phyloP scores from a whole-genome alignment of 1,139 yeast genomes.

The Pichia sp. region DNA sequence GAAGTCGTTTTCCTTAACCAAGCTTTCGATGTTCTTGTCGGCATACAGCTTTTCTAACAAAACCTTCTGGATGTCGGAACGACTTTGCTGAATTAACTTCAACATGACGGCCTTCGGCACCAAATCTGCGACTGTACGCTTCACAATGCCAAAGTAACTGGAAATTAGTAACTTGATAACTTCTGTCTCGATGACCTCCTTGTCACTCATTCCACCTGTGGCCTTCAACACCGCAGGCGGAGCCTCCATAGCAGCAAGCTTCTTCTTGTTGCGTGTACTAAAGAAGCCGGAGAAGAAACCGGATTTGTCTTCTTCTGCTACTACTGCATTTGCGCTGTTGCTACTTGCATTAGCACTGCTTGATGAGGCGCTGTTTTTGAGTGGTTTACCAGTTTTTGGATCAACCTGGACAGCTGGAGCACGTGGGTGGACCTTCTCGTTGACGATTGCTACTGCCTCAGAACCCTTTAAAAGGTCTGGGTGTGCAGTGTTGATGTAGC shows the following conservation, averaged over 20 bases:
- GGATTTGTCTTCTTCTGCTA: slow-evolving; percentile 37
- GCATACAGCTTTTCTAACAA: slow-evolving; percentile 82
- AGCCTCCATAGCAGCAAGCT: slow-evolving; percentile 93
- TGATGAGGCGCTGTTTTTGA: slow-evolving; percentile 14
- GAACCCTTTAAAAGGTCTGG: slow-evolving; percentile 94
- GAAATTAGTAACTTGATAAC: slow-evolving; percentile 88
- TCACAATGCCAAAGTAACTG: slow-evolving; percentile 87
- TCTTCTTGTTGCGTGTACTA: slow-evolving; percentile 87
- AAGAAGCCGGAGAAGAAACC: slow-evolving; percentile 90
- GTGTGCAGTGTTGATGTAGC: slow-evolving; percentile 95
- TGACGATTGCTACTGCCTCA: slow-evolving; percentile 92
- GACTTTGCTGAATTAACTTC: slow-evolving; percentile 78
- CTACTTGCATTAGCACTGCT: slow-evolving; percentile 29
- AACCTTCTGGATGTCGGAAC: slow-evolving; percentile 85
- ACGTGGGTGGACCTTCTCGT: slow-evolving; percentile 77
- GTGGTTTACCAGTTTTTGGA: slow-evolving; percentile 86
- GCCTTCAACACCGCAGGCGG: slow-evolving; percentile 96
- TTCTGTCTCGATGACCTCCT: slow-evolving; percentile 95
- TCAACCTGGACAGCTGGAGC: slow-evolving; percentile 72
- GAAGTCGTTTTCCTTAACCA: slow-evolving; percentile 87
- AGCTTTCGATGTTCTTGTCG: slow-evolving; percentile 65
- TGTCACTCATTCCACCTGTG: slow-evolving; percentile 89
- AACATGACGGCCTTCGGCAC: slow-evolving; percentile 95
- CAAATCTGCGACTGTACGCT: slow-evolving; percentile 87
- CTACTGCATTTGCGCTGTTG: slow-evolving; percentile 16